A percentile compares a stretch with the other conserved stretches of the same genome.
Evolutionary conservation across 179 eudicot genomes (phyloP).

Genomic region (Camellia oleifera): DNA sequence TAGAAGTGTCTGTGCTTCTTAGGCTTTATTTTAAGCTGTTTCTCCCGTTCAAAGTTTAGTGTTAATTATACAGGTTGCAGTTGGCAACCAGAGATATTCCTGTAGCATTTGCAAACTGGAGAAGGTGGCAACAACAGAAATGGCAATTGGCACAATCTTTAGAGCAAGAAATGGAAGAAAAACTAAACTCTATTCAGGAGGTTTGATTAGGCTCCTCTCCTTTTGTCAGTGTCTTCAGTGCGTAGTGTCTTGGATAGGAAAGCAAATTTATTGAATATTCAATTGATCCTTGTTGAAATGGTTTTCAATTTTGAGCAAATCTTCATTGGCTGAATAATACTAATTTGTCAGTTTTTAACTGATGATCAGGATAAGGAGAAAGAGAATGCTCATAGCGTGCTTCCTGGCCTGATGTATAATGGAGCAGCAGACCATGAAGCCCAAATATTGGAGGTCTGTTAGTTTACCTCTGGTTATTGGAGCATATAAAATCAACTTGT

Average conservation of each 20-base stretch:
- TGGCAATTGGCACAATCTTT: slow-evolving; percentile 34
- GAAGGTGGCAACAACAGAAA: slow-evolving; percentile 38
- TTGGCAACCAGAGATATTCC: slow-evolving; percentile 73
- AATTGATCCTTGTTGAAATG: not conserved
- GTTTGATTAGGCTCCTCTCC: slow-evolving; percentile 29
- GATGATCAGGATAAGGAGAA: slow-evolving; percentile 41
- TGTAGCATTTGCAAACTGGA: slow-evolving; percentile 52
- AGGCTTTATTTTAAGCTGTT: not conserved
- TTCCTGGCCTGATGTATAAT: slow-evolving; percentile 20
- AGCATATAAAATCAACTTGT: not conserved
- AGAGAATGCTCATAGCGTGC: slow-evolving; percentile 19
- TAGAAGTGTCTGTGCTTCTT: too few relatives aligned
- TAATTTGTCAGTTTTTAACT: slow-evolving; percentile 11
- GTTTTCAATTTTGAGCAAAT: not conserved
- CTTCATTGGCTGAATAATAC: not conserved
- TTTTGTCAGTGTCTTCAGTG: not conserved
- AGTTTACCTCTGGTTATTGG: not conserved
- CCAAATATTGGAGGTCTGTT: slow-evolving; percentile 23
- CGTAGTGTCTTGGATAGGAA: not conserved
- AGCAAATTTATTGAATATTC: not conserved
- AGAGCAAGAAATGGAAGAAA: slow-evolving; percentile 64
- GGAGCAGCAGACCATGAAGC: slow-evolving; percentile 26
- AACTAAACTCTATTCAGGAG: slow-evolving; percentile 37
- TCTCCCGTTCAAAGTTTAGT: not conserved
- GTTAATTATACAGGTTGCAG: slow-evolving; percentile 53